Evolutionary conservation across 2,329 filamentous ascomycete species (phyloP).

Genomic region (Epichloe sp.): DNA sequence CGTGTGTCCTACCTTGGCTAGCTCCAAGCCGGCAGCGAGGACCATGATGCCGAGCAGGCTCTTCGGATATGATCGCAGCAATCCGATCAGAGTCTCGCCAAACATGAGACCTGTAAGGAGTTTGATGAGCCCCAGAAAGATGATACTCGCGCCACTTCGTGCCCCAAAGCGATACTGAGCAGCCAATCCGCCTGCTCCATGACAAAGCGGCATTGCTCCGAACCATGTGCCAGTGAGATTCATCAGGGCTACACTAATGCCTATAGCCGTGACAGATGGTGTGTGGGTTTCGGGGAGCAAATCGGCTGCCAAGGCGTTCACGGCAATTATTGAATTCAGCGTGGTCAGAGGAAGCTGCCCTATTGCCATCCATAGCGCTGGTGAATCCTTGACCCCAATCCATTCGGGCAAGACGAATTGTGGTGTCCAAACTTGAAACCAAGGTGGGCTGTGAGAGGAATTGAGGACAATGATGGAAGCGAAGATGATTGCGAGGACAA

Average conservation of each 20-base stretch:
- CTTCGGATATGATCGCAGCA: slow-evolving; percentile 62
- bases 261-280: slow-evolving; percentile 63
- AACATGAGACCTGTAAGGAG: slow-evolving; percentile 62
- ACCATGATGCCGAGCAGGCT: slow-evolving; percentile 78
- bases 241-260: slow-evolving; percentile 69
- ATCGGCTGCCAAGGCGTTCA: slow-evolving; percentile 64
- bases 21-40: slow-evolving; percentile 74
- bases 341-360: slow-evolving; percentile 87
- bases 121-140: slow-evolving; percentile 67
- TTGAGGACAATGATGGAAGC: slow-evolving; percentile 32
- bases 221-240: slow-evolving; percentile 84
- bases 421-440: slow-evolving; percentile 49
- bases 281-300: slow-evolving; percentile 56
- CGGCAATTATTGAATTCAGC: slow-evolving; percentile 84
- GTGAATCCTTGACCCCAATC: slow-evolving; percentile 15
- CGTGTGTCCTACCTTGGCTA: slow-evolving; percentile 73
- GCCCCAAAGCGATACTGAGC: slow-evolving; percentile 88
- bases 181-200: slow-evolving; percentile 81
- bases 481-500: slow-evolving; percentile 54
- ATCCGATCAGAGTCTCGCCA: slow-evolving; percentile 56
- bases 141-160: slow-evolving; percentile 70
- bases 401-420: slow-evolving; percentile 24
- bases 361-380: slow-evolving; percentile 48
- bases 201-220: slow-evolving; percentile 89
- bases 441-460: slow-evolving; percentile 28